These are phyloP conservation scores for Amniculicola lignicola DNA, from an alignment of 495 filamentous ascomycete genomes.

Conservation along the genomic window DNA sequence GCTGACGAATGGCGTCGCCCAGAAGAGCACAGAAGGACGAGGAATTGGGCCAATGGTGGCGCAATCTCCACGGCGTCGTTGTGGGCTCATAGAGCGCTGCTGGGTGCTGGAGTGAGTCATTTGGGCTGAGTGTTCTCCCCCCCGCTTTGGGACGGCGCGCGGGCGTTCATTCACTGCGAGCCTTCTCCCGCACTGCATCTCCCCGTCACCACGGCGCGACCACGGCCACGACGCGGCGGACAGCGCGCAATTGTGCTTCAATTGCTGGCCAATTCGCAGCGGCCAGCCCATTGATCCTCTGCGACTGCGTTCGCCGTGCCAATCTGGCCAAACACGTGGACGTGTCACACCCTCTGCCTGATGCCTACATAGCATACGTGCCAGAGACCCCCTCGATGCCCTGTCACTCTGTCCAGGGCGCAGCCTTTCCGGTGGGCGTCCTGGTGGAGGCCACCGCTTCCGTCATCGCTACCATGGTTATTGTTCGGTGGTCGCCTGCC, in stretches of 20 bases:
- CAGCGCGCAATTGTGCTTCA: slow-evolving; percentile 2
- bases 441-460: slow-evolving; percentile 8
- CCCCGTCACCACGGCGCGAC: background rate
- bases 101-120: slow-evolving; percentile 1
- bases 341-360: slow-evolving; percentile 19
- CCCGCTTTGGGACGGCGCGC: background rate
- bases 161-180: no score
- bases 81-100: background rate
- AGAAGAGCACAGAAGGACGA: slow-evolving; percentile 33
- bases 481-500: background rate
- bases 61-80: background rate
- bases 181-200: no score
- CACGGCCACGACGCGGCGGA: background rate
- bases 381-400: no score
- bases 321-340: slow-evolving; percentile 23
- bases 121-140: slow-evolving; percentile 19
- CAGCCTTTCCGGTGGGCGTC: background rate
- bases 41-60: slow-evolving; percentile 18
- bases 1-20: slow-evolving; percentile 36
- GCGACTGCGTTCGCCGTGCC: slow-evolving; percentile 14
- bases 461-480: slow-evolving; percentile 1
- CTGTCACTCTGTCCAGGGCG: background rate
- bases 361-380: slow-evolving; percentile 1
- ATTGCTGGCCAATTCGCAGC: slow-evolving; percentile 3
- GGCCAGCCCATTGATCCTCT: background rate